These are phyloP conservation scores for Metschnikowia lochheadii DNA, from an alignment of 805 yeast species.

Conservation along the genomic window DNA sequence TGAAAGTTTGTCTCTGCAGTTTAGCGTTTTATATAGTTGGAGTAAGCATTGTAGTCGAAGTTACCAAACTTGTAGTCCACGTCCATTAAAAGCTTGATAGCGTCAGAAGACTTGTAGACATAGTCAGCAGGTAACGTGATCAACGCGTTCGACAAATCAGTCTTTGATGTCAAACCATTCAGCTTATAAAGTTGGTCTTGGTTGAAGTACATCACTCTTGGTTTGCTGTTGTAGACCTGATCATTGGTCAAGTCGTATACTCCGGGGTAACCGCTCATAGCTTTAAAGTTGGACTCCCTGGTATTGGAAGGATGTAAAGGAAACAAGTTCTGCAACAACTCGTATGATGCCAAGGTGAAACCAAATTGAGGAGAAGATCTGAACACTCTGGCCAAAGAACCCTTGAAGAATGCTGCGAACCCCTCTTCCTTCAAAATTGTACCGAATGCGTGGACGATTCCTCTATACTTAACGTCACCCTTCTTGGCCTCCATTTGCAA, in stretches of 20 bases:
- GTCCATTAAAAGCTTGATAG: conserved; percentile 58
- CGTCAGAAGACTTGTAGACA: conserved; percentile 56
- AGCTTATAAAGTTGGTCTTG: conserved; percentile 33
- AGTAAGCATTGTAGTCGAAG: conserved; percentile 49
- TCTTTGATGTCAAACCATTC: conserved; percentile 24
- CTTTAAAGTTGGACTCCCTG: conserved; percentile 40
- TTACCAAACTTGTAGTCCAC: conserved; percentile 58
- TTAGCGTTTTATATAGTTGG: conserved; percentile 28
- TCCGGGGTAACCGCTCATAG: conserved; percentile 44
- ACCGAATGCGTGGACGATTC: conserved; percentile 71
- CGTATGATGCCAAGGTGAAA: conserved; percentile 96
- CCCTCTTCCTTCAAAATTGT: conserved; percentile 83
- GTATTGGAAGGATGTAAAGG: conserved; percentile 59
- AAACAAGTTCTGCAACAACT: conserved; percentile 72
- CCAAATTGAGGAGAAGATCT: conserved; percentile 98
- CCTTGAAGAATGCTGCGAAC: conserved; percentile 83
- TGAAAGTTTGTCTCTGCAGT: not conserved
- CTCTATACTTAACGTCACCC: conserved; percentile 74
- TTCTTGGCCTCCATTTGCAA: conserved; percentile 77
- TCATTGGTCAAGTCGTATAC: conserved; percentile 40
- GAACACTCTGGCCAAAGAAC: conserved; percentile 90
- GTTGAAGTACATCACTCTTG: conserved; percentile 36
- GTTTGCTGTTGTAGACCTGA: conserved; percentile 34
- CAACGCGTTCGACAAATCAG: conserved; percentile 35
- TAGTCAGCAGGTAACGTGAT: conserved; percentile 41